Evolutionary conservation across 768 basidiomycete genomes (phyloP).

Genomic region (Zangia roseola): DNA sequence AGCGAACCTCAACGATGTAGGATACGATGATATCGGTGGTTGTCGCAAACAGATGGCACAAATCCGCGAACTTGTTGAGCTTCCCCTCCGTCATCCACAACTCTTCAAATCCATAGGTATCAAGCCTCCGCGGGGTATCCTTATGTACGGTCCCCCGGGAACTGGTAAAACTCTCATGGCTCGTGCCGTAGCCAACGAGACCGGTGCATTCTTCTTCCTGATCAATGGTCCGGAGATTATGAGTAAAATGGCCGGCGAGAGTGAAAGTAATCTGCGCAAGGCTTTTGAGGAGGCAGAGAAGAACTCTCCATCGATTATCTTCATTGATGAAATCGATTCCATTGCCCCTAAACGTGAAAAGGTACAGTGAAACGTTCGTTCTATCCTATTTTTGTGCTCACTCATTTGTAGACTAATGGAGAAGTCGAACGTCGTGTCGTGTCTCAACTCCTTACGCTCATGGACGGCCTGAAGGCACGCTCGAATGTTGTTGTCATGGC

Average conservation of each 20-base stretch:
- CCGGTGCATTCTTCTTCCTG: constrained; percentile 99
- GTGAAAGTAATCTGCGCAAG: constrained; percentile 95
- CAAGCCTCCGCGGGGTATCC: constrained; percentile 98
- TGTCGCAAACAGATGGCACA: constrained; percentile 99
- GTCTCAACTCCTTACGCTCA: constrained; percentile 95
- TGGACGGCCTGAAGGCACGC: constrained; percentile 98
- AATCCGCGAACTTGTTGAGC: constrained; percentile 97
- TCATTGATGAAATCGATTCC: constrained; percentile 99
- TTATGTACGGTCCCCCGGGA: constrained; percentile 98
- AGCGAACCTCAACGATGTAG: constrained; percentile 92
- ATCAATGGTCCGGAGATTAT: constrained; percentile 99
- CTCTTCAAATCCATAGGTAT: constrained; percentile 99
- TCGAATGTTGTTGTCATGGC: constrained; percentile 99
- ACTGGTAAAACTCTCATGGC: constrained; percentile 99
- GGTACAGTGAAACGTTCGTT: constrained; percentile 39
- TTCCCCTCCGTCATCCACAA: constrained; percentile 97
- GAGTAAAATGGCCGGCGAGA: constrained; percentile 99
- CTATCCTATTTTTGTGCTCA: constrained; percentile 5
- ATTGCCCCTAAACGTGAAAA: constrained; percentile 99
- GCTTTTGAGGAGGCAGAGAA: constrained; percentile 99
- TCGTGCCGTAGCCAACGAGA: constrained; percentile 98
- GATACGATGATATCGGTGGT: constrained; percentile 99
- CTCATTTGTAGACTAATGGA: constrained; percentile 77
- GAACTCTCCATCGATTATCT: constrained; percentile 99
- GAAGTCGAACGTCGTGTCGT: constrained; percentile 99